phyloP scores from a whole-genome alignment of 2,329 filamentous ascomycete genomes.

The Hypoxylon rubiginosum region DNA sequence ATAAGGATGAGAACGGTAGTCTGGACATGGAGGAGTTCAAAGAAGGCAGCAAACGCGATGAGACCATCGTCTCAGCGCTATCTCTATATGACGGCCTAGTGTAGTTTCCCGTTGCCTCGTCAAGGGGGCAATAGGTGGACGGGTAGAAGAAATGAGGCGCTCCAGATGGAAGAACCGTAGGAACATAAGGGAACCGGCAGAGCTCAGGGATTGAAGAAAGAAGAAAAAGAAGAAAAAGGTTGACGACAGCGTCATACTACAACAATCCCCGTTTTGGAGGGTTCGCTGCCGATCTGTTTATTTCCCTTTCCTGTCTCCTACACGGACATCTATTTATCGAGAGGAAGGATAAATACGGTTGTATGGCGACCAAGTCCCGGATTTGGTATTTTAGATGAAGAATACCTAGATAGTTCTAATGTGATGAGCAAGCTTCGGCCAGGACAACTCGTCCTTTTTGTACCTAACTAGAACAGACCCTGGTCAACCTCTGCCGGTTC shows the following conservation, averaged over 20 bases:
- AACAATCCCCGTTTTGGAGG: conserved; percentile 23
- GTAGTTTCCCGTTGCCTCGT: conserved; percentile 55
- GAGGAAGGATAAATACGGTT: conserved; percentile 33
- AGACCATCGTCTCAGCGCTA: conserved; percentile 97
- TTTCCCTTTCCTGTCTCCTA: conserved; percentile 33
- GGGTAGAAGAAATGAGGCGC: conserved; percentile 15
- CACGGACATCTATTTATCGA: conserved; percentile 23
- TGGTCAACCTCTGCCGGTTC: conserved; percentile 18
- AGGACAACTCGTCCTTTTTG: conserved; percentile 11
- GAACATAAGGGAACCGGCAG: conserved; percentile 17
- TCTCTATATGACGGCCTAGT: conserved; percentile 97
- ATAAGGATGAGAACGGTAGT: conserved; percentile 99
- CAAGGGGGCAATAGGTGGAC: background rate
- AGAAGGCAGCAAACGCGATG: conserved; percentile 97
- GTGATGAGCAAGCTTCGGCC: conserved; percentile 31
- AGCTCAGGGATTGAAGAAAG: conserved; percentile 18
- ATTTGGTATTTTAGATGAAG: conserved; percentile 28
- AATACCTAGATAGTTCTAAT: conserved; percentile 33
- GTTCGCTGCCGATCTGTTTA: conserved; percentile 33
- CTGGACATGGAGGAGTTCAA: conserved; percentile 99
- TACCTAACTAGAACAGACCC: conserved; percentile 13
- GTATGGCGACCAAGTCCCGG: conserved; percentile 26
- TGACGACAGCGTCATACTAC: conserved; percentile 20
- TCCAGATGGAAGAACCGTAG: conserved; percentile 24
- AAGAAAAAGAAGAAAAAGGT: conserved; percentile 22